phyloP scores from a whole-genome alignment of 2,329 filamentous ascomycete genomes.

The Alternaria angustiovoidea region DNA sequence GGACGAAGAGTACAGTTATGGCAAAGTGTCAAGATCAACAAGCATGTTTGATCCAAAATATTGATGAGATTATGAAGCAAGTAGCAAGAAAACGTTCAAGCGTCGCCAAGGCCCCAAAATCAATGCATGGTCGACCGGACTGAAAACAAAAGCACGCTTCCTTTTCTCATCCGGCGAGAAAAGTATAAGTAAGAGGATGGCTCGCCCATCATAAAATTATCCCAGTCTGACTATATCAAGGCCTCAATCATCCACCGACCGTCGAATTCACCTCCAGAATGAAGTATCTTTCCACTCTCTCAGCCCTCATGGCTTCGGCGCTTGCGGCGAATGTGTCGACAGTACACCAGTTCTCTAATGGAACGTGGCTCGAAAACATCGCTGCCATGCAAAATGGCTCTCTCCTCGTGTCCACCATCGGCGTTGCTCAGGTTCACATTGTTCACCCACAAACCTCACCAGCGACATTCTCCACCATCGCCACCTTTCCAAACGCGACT shows the following conservation, averaged over 20 bases:
- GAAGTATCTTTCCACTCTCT: conserved; percentile 4
- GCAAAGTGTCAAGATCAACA: background rate
- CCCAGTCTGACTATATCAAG: background rate
- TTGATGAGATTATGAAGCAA: background rate
- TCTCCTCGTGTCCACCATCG: conserved; percentile 47
- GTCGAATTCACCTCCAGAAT: background rate
- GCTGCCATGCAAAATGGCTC: conserved; percentile 48
- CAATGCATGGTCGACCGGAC: background rate
- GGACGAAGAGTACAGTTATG: background rate
- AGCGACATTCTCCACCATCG: conserved; percentile 27
- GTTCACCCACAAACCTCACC: conserved; percentile 41
- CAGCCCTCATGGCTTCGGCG: conserved; percentile 2
- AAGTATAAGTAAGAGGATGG: background rate
- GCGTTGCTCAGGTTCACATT: conserved; percentile 43
- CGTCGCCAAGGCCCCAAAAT: background rate
- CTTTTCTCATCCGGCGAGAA: background rate
- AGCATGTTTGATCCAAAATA: background rate
- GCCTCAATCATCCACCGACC: background rate
- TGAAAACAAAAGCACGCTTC: background rate
- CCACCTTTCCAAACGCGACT: conserved; percentile 34
- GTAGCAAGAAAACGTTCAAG: background rate
- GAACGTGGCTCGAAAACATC: conserved; percentile 51
- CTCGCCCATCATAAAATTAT: background rate
- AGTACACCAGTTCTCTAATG: conserved; percentile 37
- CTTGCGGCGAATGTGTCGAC: conserved; percentile 12